Evolutionary conservation across 2,329 filamentous ascomycete species (phyloP).

Genomic region (Pyrenochaeta sp.): DNA sequence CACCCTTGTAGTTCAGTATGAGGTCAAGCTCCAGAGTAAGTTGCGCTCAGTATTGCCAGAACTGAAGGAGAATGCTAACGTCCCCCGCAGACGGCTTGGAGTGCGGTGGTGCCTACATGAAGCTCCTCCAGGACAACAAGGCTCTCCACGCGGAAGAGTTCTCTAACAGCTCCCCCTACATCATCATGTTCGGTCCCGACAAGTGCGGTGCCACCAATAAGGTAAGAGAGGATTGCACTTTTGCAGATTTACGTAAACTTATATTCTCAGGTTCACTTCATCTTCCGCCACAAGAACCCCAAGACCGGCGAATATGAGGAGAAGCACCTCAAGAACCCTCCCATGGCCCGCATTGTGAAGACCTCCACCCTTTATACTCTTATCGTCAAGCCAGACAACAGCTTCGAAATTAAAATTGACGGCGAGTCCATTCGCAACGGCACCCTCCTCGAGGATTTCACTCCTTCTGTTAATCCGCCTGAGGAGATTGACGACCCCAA

Average conservation of each 20-base stretch:
- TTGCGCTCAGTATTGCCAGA: conserved; percentile 27
- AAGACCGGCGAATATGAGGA: conserved; percentile 99
- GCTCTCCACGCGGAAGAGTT: conserved; percentile 97
- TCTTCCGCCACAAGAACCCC: conserved; percentile 99
- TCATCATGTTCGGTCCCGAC: conserved; percentile 99
- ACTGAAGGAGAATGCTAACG: conserved; percentile 37
- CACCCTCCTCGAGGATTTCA: conserved; percentile 92
- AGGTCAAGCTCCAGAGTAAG: conserved; percentile 98
- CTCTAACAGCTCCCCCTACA: conserved; percentile 94
- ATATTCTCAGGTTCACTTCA: conserved; percentile 74
- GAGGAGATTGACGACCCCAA: conserved; percentile 95
- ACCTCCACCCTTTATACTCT: conserved; percentile 94
- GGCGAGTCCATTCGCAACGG: conserved; percentile 88
- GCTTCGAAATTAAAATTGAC: conserved; percentile 90
- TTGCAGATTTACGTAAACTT: conserved; percentile 19
- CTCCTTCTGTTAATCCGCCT: conserved; percentile 88
- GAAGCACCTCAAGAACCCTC: conserved; percentile 92
- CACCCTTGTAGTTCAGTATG: conserved; percentile 96
- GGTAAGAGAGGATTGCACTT: conserved; percentile 60
- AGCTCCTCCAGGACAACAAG: conserved; percentile 98
- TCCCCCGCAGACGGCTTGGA: conserved; percentile 79
- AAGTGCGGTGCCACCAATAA: conserved; percentile 99
- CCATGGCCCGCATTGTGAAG: conserved; percentile 88
- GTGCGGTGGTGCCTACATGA: conserved; percentile 98
- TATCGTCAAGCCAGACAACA: conserved; percentile 96